phyloP scores from a whole-genome alignment of 2,329 filamentous ascomycete species.

The Lachnellula willkommii region DNA sequence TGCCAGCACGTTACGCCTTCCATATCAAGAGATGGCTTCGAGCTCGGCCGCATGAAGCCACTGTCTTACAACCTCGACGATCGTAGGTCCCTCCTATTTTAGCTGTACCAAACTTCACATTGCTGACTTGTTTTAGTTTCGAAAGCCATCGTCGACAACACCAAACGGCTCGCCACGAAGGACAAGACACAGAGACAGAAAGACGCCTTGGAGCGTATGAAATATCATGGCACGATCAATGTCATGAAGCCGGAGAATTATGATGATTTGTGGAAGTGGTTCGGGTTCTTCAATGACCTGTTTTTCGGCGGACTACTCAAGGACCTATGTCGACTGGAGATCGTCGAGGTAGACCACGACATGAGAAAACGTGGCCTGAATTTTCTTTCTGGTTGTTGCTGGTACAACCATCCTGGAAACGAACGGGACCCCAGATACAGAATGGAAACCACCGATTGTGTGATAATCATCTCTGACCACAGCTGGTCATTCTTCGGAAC shows the following conservation, averaged over 20 bases:
- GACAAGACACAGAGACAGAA: neutral
- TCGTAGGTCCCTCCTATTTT: neutral
- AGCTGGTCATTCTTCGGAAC: neutral
- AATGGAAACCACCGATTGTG: neutral
- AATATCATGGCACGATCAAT: neutral
- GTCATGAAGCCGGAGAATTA: neutral
- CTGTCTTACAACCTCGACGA: neutral
- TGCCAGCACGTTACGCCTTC: too few relatives aligned
- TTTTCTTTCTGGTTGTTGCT: neutral
- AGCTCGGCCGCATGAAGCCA: neutral
- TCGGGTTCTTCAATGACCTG: neutral
- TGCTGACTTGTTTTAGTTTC: neutral
- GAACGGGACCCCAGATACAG: neutral
- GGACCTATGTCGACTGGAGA: neutral
- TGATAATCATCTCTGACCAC: neutral
- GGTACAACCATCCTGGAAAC: neutral
- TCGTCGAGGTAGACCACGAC: neutral
- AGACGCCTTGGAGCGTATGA: neutral
- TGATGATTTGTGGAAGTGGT: neutral
- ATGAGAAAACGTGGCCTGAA: neutral
- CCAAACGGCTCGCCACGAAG: neutral
- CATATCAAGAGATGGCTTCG: too few relatives aligned
- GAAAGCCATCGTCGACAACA: neutral
- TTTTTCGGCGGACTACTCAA: neutral
- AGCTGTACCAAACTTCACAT: neutral